Percentiles rank a stretch among this genome's conserved stretches.
Evolutionary conservation across 2,329 filamentous ascomycete genomes (phyloP).

Genomic region (Exophiala lecanii-corni): DNA sequence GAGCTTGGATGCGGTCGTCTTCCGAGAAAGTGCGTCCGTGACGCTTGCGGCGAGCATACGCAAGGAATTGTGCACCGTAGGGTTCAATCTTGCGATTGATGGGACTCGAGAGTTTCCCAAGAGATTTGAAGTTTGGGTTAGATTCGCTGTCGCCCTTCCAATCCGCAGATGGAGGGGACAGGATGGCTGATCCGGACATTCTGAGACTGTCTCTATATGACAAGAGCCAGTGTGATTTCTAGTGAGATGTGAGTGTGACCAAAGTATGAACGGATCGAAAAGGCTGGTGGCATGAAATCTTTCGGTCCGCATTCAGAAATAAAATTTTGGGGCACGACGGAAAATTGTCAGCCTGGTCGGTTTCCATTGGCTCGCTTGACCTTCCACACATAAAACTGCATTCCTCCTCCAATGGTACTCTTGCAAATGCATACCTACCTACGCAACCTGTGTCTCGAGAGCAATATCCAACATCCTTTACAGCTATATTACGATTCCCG

Average conservation of each 20-base stretch:
- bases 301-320: too few species aligned
- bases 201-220: constrained; percentile 1
- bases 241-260: too few species aligned
- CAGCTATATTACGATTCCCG: too few species aligned
- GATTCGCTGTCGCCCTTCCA: constrained; percentile 81
- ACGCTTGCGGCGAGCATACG: constrained; percentile 83
- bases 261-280: too few species aligned
- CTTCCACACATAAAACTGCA: constrained; percentile 1
- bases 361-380: constrained; percentile 4
- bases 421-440: too few species aligned
- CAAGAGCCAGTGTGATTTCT: too few species aligned
- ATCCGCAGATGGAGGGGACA: constrained; percentile 65
- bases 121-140: constrained; percentile 62
- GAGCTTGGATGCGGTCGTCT: constrained; percentile 94
- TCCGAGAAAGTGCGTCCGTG: constrained; percentile 98
- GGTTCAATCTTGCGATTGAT: constrained; percentile 89
- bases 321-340: too few species aligned
- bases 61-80: constrained; percentile 94
- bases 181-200: constrained; percentile 16
- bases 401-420: too few species aligned
- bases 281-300: too few species aligned
- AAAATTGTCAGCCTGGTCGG: background rate
- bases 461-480: too few species aligned
- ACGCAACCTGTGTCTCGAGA: too few species aligned
- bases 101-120: constrained; percentile 70